Evolutionary conservation across 1,284 basidiomycete genomes (phyloP).

Genomic region (Pulveroboletus ridleyi): DNA sequence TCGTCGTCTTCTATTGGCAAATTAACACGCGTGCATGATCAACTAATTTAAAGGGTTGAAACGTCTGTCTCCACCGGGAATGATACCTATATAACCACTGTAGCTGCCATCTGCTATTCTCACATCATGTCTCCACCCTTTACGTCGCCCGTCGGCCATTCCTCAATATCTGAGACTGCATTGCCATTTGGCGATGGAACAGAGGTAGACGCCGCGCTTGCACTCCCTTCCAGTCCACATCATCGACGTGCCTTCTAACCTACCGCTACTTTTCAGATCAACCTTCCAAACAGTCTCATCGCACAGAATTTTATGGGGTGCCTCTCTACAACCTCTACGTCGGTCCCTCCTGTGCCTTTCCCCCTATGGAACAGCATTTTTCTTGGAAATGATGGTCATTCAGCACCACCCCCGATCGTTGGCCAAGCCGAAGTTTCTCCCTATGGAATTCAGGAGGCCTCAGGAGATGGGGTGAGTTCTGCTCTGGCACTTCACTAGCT

Average conservation of each 20-base stretch:
- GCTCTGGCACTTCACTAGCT: not conserved
- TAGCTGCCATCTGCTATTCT: too few species aligned
- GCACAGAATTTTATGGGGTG: too few species aligned
- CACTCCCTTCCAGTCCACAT: not conserved
- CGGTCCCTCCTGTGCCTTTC: not conserved
- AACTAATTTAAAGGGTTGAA: too few species aligned
- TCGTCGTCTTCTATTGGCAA: too few species aligned
- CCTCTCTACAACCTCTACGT: not conserved
- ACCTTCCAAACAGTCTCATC: not conserved
- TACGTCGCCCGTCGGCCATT: too few species aligned
- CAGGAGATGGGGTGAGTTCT: slow-evolving; percentile 4
- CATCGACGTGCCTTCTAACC: too few species aligned
- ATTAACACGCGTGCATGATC: too few species aligned
- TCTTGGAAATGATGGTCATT: not conserved
- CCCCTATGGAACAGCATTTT: not conserved
- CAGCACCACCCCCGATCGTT: not conserved
- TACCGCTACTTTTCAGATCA: not conserved
- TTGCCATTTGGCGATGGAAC: not conserved
- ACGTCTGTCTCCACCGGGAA: too few species aligned
- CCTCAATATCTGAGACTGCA: not conserved
- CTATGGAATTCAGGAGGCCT: not conserved
- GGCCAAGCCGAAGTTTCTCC: not conserved
- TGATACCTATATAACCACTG: too few species aligned
- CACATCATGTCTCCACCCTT: not conserved
- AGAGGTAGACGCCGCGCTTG: not conserved